phyloP scores from a whole-genome alignment of 2,329 filamentous ascomycete species.

The Phymatotrichopsis omnivora region DNA sequence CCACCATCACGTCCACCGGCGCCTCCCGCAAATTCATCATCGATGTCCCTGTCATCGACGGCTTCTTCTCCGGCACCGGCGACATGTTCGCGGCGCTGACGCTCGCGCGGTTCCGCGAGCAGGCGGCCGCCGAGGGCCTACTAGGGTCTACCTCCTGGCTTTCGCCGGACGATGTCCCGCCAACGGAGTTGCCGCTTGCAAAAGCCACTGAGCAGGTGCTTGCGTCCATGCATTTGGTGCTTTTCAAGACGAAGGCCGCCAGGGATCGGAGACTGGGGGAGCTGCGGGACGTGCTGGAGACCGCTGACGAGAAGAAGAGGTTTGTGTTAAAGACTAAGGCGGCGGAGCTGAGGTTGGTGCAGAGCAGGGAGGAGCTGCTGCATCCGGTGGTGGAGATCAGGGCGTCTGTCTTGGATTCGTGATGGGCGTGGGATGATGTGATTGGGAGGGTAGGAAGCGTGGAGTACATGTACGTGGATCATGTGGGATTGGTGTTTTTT shows the following conservation, averaged over 20 bases:
- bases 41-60: constrained; percentile 74
- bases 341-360: constrained; percentile 73
- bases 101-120: constrained; percentile 72
- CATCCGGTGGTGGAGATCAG: constrained; percentile 10
- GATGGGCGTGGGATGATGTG: background rate
- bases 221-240: constrained; percentile 81
- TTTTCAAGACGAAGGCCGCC: constrained; percentile 55
- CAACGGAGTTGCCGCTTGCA: constrained; percentile 69
- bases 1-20: constrained; percentile 54
- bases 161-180: constrained; percentile 58
- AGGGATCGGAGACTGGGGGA: constrained; percentile 56
- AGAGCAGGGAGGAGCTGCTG: constrained; percentile 28
- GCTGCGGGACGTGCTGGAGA: constrained; percentile 34
- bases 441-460: too few species aligned
- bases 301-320: constrained; percentile 43
- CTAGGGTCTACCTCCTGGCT: constrained; percentile 56
- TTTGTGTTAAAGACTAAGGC: constrained; percentile 63
- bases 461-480: too few species aligned
- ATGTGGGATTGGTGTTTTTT: too few species aligned
- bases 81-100: constrained; percentile 97
- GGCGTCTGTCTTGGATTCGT: constrained; percentile 4
- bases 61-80: constrained; percentile 92
- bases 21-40: constrained; percentile 78
- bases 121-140: constrained; percentile 37
- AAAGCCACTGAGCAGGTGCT: constrained; percentile 76